These are phyloP conservation scores for Rhododendron simsii DNA, from an alignment of 148 eudicot species.

Conservation along the genomic window DNA sequence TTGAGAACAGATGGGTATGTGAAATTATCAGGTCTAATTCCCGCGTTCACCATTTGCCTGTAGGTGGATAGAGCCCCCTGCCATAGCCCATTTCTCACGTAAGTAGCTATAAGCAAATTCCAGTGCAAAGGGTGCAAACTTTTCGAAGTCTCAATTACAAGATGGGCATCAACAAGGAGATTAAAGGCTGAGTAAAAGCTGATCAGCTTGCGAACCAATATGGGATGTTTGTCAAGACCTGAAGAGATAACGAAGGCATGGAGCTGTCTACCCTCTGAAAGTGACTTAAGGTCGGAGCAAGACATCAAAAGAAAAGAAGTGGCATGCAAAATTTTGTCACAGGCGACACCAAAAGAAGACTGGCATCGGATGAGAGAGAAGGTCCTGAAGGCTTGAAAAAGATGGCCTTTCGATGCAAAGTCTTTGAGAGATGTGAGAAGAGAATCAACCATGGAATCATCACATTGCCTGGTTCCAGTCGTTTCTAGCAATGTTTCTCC, in stretches of 20 bases:
- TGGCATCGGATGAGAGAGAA: slow-evolving; percentile 42
- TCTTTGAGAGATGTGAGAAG: slow-evolving; percentile 49
- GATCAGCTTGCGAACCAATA: slow-evolving; percentile 54
- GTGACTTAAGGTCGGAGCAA: slow-evolving; percentile 42
- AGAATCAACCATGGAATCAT: slow-evolving; percentile 45
- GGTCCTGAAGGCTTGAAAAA: slow-evolving; percentile 48
- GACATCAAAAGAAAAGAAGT: slow-evolving; percentile 49
- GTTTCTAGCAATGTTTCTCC: slow-evolving; percentile 7
- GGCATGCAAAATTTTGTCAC: slow-evolving; percentile 36
- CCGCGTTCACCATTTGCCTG: slow-evolving; percentile 47
- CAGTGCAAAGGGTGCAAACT: slow-evolving; percentile 54
- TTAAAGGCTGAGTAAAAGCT: slow-evolving; percentile 48
- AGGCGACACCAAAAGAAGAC: slow-evolving; percentile 24
- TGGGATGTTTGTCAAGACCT: slow-evolving; percentile 44
- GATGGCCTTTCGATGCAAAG: slow-evolving; percentile 42
- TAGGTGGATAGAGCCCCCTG: slow-evolving; percentile 52
- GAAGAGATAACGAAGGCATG: slow-evolving; percentile 49
- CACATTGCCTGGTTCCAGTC: slow-evolving; percentile 4
- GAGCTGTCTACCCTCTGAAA: slow-evolving; percentile 60
- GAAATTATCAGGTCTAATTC: slow-evolving; percentile 62
- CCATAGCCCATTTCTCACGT: slow-evolving; percentile 42
- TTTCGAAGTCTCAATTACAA: slow-evolving; percentile 41
- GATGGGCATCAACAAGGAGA: slow-evolving; percentile 51
- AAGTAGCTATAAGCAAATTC: slow-evolving; percentile 74
- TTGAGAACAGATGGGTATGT: slow-evolving; percentile 75